These are phyloP conservation scores for Trypanosomatidae sp. DNA, from an alignment of 208 protist genomes.

Conservation along the genomic window DNA sequence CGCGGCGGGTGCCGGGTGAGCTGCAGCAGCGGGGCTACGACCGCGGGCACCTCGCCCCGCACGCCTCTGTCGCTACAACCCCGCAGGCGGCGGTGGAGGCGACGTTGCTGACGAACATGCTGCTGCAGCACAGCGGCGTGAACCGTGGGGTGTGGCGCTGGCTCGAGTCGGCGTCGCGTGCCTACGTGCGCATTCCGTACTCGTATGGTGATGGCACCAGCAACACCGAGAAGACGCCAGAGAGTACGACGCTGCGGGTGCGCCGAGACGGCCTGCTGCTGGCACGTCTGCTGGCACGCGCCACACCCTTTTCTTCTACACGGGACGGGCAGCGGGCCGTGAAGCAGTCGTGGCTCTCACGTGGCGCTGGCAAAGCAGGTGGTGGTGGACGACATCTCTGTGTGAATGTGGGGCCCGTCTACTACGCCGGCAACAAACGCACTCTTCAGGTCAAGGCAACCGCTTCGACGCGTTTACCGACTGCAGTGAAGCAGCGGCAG, in stretches of 20 bases:
- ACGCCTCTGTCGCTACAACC: conserved; percentile 49
- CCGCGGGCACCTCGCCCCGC: conserved; percentile 67
- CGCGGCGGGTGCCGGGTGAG: conserved; percentile 20
- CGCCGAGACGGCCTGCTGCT: too few relatives aligned
- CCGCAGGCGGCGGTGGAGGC: conserved; percentile 40
- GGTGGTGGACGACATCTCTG: conserved; percentile 13
- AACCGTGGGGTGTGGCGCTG: conserved; percentile 65
- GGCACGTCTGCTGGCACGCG: too few relatives aligned
- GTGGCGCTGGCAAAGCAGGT: too few relatives aligned
- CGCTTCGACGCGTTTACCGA: too few relatives aligned
- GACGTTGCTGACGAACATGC: conserved; percentile 54
- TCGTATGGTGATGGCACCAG: too few relatives aligned
- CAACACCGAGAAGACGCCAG: too few relatives aligned
- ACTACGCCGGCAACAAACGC: neutral
- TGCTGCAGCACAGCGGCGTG: conserved; percentile 42
- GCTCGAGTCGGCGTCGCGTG: conserved; percentile 40
- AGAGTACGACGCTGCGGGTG: neutral
- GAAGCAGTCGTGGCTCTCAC: too few relatives aligned
- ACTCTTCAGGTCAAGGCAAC: neutral
- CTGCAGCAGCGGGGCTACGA: conserved; percentile 35
- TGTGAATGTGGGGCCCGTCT: conserved; percentile 26
- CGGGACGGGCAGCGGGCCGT: too few relatives aligned
- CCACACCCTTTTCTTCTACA: too few relatives aligned
- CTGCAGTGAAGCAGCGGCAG: neutral
- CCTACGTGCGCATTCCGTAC: too few relatives aligned